Percentiles rank a stretch among this genome's conserved stretches.
These are phyloP conservation scores for Sarocladium brachiariae DNA, from an alignment of 2,329 filamentous ascomycete species.

Conservation along the genomic window DNA sequence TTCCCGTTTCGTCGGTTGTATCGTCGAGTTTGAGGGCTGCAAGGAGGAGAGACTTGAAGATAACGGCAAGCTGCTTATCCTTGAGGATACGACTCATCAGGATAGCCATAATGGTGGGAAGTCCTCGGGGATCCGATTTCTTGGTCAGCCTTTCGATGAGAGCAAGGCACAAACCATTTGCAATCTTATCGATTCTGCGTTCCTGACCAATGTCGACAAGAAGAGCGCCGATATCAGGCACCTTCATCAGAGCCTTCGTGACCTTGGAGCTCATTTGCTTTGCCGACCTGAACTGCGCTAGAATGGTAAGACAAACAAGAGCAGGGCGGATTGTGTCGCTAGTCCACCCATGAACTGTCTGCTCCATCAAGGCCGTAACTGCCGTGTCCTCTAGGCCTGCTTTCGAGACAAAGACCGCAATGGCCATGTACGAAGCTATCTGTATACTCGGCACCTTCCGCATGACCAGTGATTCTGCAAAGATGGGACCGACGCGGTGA, in stretches of 20 bases:
- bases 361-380: conserved; percentile 84
- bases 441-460: conserved; percentile 72
- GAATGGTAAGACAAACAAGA: conserved; percentile 70
- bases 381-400: conserved; percentile 70
- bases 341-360: conserved; percentile 71
- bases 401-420: conserved; percentile 79
- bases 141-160: conserved; percentile 55
- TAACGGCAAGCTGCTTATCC: conserved; percentile 55
- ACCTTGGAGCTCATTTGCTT: conserved; percentile 64
- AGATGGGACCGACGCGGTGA: conserved; percentile 55
- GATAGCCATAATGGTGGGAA: conserved; percentile 54
- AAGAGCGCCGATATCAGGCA: conserved; percentile 51
- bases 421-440: conserved; percentile 85
- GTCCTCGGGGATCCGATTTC: conserved; percentile 49
- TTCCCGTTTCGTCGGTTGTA: conserved; percentile 44
- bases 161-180: conserved; percentile 64
- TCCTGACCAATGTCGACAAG: conserved; percentile 57
- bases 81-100: conserved; percentile 54
- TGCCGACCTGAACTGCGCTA: conserved; percentile 72
- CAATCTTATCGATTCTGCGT: conserved; percentile 63
- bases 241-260: conserved; percentile 59
- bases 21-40: conserved; percentile 52
- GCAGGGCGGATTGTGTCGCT: conserved; percentile 65
- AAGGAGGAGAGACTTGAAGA: conserved; percentile 59
- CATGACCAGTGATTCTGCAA: conserved; percentile 72